phyloP scores from a whole-genome alignment of 2,329 filamentous ascomycete genomes.

The Tolypocladium cylindrosporum region DNA sequence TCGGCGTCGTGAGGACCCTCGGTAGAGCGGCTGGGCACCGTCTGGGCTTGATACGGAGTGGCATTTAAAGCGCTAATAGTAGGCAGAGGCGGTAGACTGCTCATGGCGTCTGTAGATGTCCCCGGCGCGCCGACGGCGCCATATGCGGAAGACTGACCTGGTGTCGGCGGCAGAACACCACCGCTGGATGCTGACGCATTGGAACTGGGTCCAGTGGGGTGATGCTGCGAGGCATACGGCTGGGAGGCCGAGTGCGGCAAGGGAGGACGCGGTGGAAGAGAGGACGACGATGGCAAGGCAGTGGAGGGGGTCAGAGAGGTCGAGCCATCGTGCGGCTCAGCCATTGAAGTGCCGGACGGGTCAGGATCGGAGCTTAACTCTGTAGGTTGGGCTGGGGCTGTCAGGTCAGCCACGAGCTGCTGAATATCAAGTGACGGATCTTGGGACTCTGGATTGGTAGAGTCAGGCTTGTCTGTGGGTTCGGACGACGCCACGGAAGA shows the following conservation, averaged over 20 bases:
- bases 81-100: conserved; percentile 18
- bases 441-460: conserved; percentile 17
- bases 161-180: conserved; percentile 17
- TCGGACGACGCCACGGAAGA: conserved; percentile 12
- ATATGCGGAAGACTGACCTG: conserved; percentile 23
- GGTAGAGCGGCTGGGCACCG: conserved; percentile 14
- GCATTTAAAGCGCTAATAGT: conserved; percentile 19
- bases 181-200: conserved; percentile 17
- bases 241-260: conserved; percentile 26
- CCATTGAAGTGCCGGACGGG: conserved; percentile 13
- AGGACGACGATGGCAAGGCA: conserved; percentile 26
- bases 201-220: conserved; percentile 19
- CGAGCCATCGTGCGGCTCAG: conserved; percentile 15
- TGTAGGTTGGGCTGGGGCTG: conserved; percentile 22
- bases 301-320: conserved; percentile 19
- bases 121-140: conserved; percentile 20
- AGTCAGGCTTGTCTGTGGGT: conserved; percentile 17
- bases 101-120: conserved; percentile 19
- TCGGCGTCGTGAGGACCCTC: conserved; percentile 29
- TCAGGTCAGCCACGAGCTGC: conserved; percentile 31
- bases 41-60: conserved; percentile 19
- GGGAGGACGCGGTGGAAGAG: conserved; percentile 38
- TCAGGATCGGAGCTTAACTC: conserved; percentile 20
- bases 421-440: conserved; percentile 26
- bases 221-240: conserved; percentile 26